Base-by-base conservation (phyloP, 805 yeast species). In the Candida dendrica region DNA sequence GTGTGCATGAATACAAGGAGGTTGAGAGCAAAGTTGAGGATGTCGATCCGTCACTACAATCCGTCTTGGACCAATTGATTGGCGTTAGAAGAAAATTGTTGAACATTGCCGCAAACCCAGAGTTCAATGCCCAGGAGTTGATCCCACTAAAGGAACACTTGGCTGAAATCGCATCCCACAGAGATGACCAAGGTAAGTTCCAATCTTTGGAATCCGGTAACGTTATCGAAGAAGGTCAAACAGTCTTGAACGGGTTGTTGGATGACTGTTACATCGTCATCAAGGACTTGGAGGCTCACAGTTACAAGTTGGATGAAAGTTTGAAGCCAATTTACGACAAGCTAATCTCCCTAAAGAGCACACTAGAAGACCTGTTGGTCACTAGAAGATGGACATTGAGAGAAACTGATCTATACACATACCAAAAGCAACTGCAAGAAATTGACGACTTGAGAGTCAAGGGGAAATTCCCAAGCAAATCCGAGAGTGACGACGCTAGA, bases 341-440 rank as follows among this genome's bases (percentile, higher is more conserved):
- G 44, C 68, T 93, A 49, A 66, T 75, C 26, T 76, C 73, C 36
- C 71, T 88, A 51, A 86, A 88, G 59, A 71, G 77, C 19, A 81
- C 81, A 16, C 71, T 93, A 46, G 96, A 87, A 52, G 87, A 86
- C 50, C 68, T 93, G 47, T 71, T 91, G 52, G 79, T 93, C 36
- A 93, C 98, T 3, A 81, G 96, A 63, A 77, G 98, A 60, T 93
- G 99, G 99, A 91, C 98, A 2, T 69, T 93, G 66, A 78, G 99
- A 56, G 96, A 90, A 56, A 93, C 98, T 0, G 99, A 93, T 64
- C 71, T 93, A 47, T 93, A 84, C 65, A 72, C 74, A 38, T 90
- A 85, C 59, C 95, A 89, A 63, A 79, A 81, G 55, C 71, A 72
- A 47, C 69, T 93, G 47, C 81, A 78, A 53, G 74, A 70, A 43